These are phyloP conservation scores for Spinacia oleracea DNA, from an alignment of 179 eudicot genomes.

Conservation along the genomic window DNA sequence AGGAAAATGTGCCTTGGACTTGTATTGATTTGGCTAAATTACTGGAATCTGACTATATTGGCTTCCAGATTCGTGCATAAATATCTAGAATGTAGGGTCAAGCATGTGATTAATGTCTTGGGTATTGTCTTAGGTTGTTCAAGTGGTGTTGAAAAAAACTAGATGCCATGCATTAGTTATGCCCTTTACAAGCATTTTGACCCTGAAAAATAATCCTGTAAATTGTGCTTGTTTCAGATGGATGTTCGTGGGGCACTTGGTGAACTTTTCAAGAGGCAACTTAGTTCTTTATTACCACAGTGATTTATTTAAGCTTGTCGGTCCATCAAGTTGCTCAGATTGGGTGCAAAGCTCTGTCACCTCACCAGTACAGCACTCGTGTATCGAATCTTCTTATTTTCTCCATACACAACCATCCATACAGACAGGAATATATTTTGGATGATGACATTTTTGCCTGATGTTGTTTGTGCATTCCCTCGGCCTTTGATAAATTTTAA, in stretches of 20 bases:
- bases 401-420: slow-evolving; percentile 6
- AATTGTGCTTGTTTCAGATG: slow-evolving; percentile 50
- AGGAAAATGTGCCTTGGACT: background rate
- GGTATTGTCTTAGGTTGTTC: background rate
- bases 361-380: slow-evolving; percentile 1
- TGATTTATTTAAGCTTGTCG: slow-evolving; percentile 7
- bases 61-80: background rate
- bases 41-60: background rate
- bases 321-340: background rate
- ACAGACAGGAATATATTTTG: slow-evolving; percentile 6
- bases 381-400: background rate
- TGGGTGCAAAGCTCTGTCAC: background rate
- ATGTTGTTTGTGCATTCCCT: background rate
- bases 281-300: slow-evolving; percentile 55
- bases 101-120: background rate
- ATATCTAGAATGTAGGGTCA: background rate
- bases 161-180: background rate
- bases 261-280: slow-evolving; percentile 75
- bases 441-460: slow-evolving; percentile 18
- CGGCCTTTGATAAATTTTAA: slow-evolving; percentile 5
- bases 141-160: background rate
- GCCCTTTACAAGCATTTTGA: background rate
- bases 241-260: slow-evolving; percentile 91
- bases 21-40: background rate
- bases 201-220: slow-evolving; percentile 2